phyloP scores from a whole-genome alignment of 805 yeast species.

The Lipomyces starkeyi region DNA sequence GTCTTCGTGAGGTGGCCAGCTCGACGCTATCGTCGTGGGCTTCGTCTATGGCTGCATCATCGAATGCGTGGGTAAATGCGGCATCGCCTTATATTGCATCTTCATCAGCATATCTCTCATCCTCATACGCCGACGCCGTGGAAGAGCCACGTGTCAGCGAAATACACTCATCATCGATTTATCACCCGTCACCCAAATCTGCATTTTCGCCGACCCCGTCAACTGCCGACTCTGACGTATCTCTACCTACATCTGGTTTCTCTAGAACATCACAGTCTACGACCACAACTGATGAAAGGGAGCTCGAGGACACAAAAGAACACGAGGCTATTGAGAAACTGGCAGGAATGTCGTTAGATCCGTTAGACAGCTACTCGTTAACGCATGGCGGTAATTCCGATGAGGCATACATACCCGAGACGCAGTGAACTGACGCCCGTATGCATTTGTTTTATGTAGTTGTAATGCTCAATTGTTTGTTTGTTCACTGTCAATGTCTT shows the following conservation, averaged over 20 bases:
- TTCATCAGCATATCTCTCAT: slow-evolving; percentile 19
- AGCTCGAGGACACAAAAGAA: neutral
- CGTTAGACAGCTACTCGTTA: slow-evolving; percentile 32
- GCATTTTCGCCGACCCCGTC: neutral
- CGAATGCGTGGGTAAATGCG: slow-evolving; percentile 34
- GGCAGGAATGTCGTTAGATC: slow-evolving; percentile 27
- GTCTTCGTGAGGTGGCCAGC: slow-evolving; percentile 25
- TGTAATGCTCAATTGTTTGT: neutral
- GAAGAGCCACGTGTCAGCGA: neutral
- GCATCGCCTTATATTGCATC: slow-evolving; percentile 32
- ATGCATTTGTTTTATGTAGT: neutral
- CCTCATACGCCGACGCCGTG: slow-evolving; percentile 5
- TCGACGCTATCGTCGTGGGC: slow-evolving; percentile 33
- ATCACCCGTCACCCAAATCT: neutral
- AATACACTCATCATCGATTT: neutral
- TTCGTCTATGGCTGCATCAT: slow-evolving; percentile 29
- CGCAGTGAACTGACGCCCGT: slow-evolving; percentile 15
- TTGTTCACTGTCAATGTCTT: neutral
- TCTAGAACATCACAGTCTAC: neutral
- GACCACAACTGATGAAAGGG: slow-evolving; percentile 2
- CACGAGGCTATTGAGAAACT: slow-evolving; percentile 8
- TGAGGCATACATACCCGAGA: slow-evolving; percentile 28
- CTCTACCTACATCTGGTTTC: neutral
- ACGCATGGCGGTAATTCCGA: slow-evolving; percentile 23
- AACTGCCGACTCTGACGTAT: neutral